Evolutionary conservation across 495 filamentous ascomycete species (phyloP).

Genomic region (Penicillium dipodomyicola): DNA sequence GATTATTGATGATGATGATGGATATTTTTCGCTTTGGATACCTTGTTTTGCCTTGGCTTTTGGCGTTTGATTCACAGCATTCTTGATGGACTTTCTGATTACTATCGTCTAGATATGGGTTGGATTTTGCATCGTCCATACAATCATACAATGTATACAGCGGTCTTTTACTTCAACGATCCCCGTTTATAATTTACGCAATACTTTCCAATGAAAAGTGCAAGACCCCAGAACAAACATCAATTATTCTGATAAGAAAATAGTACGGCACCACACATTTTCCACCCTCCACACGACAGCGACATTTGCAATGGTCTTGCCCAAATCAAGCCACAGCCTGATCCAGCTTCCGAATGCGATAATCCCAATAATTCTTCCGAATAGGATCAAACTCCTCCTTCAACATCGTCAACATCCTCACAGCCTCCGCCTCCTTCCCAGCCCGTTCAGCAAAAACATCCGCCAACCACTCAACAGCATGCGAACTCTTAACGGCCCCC

Average conservation of each 20-base stretch:
- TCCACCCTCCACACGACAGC: neutral
- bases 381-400: conserved; percentile 88
- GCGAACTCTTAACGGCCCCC: conserved; percentile 61
- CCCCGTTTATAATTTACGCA: neutral
- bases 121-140: conserved; percentile 4
- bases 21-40: conserved; percentile 6
- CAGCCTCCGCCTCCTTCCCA: conserved; percentile 41
- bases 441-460: conserved; percentile 69
- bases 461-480: conserved; percentile 88
- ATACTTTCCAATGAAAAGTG: neutral
- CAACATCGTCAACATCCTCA: conserved; percentile 65
- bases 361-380: conserved; percentile 88
- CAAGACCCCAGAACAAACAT: neutral
- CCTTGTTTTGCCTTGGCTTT: neutral
- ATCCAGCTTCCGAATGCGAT: conserved; percentile 54
- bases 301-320: neutral
- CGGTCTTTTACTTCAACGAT: neutral
- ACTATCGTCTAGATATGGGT: conserved; percentile 13
- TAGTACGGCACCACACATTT: neutral
- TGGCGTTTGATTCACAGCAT: conserved; percentile 7
- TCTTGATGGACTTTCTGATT: conserved; percentile 2
- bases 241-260: neutral
- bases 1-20: conserved; percentile 17
- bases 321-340: conserved; percentile 15
- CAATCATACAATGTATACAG: conserved; percentile 6